Evolutionary conservation across 768 basidiomycete species (phyloP).

Genomic region (Amanita rimosa): DNA sequence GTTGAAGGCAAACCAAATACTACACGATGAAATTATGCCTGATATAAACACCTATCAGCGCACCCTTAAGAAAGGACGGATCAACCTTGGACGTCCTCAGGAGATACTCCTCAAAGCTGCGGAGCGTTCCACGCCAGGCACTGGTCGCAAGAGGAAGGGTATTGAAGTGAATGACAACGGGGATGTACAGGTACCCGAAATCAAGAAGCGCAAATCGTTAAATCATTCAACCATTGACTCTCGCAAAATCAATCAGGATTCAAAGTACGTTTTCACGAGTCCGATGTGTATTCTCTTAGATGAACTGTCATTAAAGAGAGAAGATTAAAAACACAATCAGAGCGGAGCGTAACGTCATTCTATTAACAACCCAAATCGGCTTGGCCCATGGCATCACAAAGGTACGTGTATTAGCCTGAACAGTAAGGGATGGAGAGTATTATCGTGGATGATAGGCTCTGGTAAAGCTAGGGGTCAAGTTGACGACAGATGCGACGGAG

Average conservation of each 20-base stretch:
- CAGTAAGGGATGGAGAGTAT: neutral
- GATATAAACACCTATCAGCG: slow-evolving; percentile 61
- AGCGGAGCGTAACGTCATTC: slow-evolving; percentile 19
- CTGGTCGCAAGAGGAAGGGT: slow-evolving; percentile 8
- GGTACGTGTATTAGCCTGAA: slow-evolving; percentile 23
- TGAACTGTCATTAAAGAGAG: neutral
- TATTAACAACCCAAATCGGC: slow-evolving; percentile 61
- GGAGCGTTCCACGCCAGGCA: neutral
- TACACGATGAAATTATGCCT: slow-evolving; percentile 67
- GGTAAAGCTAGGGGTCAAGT: slow-evolving; percentile 52
- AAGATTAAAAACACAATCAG: neutral
- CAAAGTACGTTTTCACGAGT: neutral
- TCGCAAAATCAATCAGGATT: slow-evolving; percentile 5
- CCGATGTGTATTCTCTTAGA: neutral
- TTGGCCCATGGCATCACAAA: slow-evolving; percentile 48
- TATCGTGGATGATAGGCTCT: slow-evolving; percentile 34
- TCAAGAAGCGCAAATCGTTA: slow-evolving; percentile 9
- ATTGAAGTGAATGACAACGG: neutral
- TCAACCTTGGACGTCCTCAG: neutral
- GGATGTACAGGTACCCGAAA: neutral
- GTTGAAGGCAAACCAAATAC: slow-evolving; percentile 31
- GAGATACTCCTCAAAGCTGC: neutral
- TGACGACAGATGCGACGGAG: slow-evolving; percentile 47
- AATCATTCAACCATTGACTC: neutral
- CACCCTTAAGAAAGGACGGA: slow-evolving; percentile 32